Percentiles rank a stretch among this genome's conserved stretches.
Conservation (phyloP, 768 basidiomycete species). For the Bullera alba region DNA sequence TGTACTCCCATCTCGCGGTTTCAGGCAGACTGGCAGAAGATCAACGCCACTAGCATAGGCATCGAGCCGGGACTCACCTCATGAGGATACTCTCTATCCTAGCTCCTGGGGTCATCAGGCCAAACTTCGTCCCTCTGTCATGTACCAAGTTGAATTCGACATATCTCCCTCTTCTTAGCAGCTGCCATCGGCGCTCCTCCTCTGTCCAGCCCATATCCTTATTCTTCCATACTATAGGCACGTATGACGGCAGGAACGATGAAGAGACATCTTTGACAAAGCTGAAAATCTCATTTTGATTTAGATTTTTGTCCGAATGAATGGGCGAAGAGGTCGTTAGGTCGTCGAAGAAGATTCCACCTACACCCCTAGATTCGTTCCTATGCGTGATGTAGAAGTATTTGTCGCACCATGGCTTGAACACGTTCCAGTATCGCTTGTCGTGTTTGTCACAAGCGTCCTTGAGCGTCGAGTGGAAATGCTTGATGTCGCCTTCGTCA, state of each 20-base stretch:
- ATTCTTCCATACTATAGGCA: slow-evolving; percentile 70
- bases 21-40: slow-evolving; percentile 55
- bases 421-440: slow-evolving; percentile 59
- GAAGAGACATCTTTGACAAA: slow-evolving; percentile 67
- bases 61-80: slow-evolving; percentile 52
- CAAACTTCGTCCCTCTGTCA: slow-evolving; percentile 83
- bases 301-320: slow-evolving; percentile 44
- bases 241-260: slow-evolving; percentile 80
- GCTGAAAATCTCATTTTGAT: slow-evolving; percentile 64
- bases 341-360: slow-evolving; percentile 96
- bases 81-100: slow-evolving; percentile 84
- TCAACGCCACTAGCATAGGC: neutral
- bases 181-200: slow-evolving; percentile 76
- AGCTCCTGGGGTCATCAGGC: slow-evolving; percentile 73
- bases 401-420: slow-evolving; percentile 96
- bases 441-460: slow-evolving; percentile 69
- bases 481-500: slow-evolving; percentile 72
- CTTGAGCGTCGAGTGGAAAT: slow-evolving; percentile 78
- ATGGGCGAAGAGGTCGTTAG: slow-evolving; percentile 55
- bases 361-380: slow-evolving; percentile 73
- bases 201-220: slow-evolving; percentile 51
- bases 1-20: slow-evolving; percentile 84
- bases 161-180: slow-evolving; percentile 80
- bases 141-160: slow-evolving; percentile 90
- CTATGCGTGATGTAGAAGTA: slow-evolving; percentile 93